phyloP scores from a whole-genome alignment of 495 filamentous ascomycete genomes.

The Chlorociboria aeruginascens region DNA sequence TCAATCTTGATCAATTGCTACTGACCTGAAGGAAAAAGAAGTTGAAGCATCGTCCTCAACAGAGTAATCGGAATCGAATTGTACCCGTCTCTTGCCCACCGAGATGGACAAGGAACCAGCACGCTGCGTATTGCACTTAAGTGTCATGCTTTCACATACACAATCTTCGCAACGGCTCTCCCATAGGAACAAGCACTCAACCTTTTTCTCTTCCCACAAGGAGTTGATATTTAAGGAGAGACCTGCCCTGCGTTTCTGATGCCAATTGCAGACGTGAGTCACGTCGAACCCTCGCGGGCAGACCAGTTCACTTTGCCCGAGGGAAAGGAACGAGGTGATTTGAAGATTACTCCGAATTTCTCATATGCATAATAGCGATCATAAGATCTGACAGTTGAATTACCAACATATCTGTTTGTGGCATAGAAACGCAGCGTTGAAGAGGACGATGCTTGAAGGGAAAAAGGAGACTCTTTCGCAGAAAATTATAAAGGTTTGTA shows the following conservation, averaged over 20 bases:
- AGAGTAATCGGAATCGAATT: constrained; percentile 99
- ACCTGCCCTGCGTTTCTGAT: constrained; percentile 87
- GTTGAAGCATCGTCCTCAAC: constrained; percentile 71
- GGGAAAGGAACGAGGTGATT: constrained; percentile 32
- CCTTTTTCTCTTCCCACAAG: constrained; percentile 25
- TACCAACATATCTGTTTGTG: constrained; percentile 60
- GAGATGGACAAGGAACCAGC: constrained; percentile 31
- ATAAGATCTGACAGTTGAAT: constrained; percentile 24
- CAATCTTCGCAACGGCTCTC: constrained; percentile 91
- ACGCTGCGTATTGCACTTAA: constrained; percentile 99
- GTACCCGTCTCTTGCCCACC: constrained; percentile 40
- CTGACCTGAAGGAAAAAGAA: constrained; percentile 45
- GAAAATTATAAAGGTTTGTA: constrained; percentile 18
- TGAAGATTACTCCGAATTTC: constrained; percentile 99
- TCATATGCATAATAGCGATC: constrained; percentile 65
- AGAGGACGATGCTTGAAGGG: constrained; percentile 76
- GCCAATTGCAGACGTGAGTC: constrained; percentile 89
- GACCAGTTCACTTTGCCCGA: constrained; percentile 32
- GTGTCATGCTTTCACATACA: constrained; percentile 57
- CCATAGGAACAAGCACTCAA: constrained; percentile 47
- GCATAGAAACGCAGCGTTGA: constrained; percentile 99
- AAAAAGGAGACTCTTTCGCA: constrained; percentile 21
- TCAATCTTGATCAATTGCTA: constrained; percentile 11
- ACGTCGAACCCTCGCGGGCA: constrained; percentile 91
- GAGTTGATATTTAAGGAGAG: constrained; percentile 24